Evolutionary conservation across 192 early-diverging fungal species (phyloP), one percentile per base, ranked within the genome.

Genomic region (Chytriomyces confervae): DNA sequence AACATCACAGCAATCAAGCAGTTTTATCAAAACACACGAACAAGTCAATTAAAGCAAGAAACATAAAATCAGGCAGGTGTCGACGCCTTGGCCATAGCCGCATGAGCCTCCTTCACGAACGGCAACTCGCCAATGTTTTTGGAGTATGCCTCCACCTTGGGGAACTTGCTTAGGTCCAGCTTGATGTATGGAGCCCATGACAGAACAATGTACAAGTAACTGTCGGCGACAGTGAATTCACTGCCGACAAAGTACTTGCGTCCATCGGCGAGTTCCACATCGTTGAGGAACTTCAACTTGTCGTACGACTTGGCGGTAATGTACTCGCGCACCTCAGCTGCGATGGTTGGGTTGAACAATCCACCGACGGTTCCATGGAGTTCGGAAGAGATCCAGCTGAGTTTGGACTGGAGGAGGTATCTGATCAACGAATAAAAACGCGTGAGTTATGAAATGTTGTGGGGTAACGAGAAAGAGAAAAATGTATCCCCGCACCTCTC

Each of bases 381-480:
- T 51, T 82, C 81, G 8, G 79, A 67, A 4, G 72, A 63, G 16
- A 82, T 51, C 45, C 46, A 82, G n/a, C 44, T 57, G 13, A 82
- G 62, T 67, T 82, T 82, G 50, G 81, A 82, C 68, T 81, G 81
- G 43, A 82, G 16, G 18, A 82, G 27, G 69, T 82, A 82, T 67
- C 80, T 51, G 8, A 61, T 61, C 11, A 53, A 60, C 1, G 69
- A 72, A 45, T 53, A 46, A 45, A 27, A 61, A 44, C 57, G 60
- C 44, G n/a, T 49, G 60, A 1, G 47, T 43, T n/a, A 36, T n/a
- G 16, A 36, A 23, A 53, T 50, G 43, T 65, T 65, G 18, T 36
- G 36, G 36, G 36, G 36, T 36, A 36, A 36, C 2, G 1, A 3
- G 36, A 36, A 36, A 36, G 36, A 36, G 36, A 36, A 36, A 36